Evolutionary conservation across 495 filamentous ascomycete genomes (phyloP), one percentile per base, ranked within the genome.

Genomic region (Rusavskia elegans): DNA sequence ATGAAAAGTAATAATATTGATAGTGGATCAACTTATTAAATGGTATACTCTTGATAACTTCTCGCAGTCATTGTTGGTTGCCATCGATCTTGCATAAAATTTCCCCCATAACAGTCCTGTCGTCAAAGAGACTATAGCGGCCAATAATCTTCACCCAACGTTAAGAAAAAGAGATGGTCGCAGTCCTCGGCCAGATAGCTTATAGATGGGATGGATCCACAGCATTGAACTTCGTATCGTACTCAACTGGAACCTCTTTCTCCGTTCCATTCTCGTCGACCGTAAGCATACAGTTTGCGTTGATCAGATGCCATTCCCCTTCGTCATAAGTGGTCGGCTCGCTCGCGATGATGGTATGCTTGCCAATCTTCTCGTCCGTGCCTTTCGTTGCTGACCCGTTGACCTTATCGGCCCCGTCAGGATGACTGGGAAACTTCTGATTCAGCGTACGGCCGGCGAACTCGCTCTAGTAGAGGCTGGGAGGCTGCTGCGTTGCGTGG

Each of bases 321-420:
- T 61, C 50, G 27, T 70, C 63, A 53, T 71, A 72, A 35, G 73
- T 75, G 7, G 63, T 68, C 20, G 72, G 73, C 59, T 76, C 72
- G 52, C 70, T 72, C 16, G 71, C 70, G 35, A 76, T 60, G 56
- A 76, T 75, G 7, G 70, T 61, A 57, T 76, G 73, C 32, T 59
- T 64, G 6, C 70, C 71, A 59, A 71, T 69, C 19, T 59, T 59
- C 29, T 63, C 65, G 25, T 63, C 61, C 14, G 50, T 49, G 35
- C 50, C 57, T 38, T 57, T 63, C 10, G 52, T 60, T 19, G 55
- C 66, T 49, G 52, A 32, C 41, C 55, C 56, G 49, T 64, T 63
- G 5, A 56, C 53, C 19, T 59, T 56, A 23, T 67, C 59, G 10
- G 48, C 50, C 39, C 64, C 65, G 48, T 72, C 68, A 1, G 66